phyloP scores from a whole-genome alignment of 1,139 yeast genomes.

The Candida sojae region DNA sequence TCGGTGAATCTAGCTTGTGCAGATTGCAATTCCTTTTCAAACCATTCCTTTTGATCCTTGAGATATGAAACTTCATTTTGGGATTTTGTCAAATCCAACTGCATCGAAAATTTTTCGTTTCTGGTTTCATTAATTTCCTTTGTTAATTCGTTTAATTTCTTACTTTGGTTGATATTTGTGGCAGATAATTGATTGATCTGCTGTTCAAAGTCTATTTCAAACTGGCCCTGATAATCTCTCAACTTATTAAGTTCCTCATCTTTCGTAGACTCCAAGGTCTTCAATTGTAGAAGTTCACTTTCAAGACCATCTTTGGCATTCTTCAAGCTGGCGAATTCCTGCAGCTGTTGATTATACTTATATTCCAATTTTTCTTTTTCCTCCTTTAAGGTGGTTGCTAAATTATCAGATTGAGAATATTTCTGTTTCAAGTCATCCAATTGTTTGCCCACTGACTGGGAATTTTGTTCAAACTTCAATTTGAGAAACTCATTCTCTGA shows the following conservation, averaged over 20 bases:
- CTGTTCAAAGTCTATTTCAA: constrained; percentile 10
- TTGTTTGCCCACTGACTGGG: constrained; percentile 23
- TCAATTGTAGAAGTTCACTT: constrained; percentile 8
- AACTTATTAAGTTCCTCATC: constrained; percentile 11
- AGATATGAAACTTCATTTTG: constrained; percentile 37
- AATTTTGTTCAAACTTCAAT: constrained; percentile 54
- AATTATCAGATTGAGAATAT: constrained; percentile 12
- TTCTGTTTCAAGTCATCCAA: constrained; percentile 30
- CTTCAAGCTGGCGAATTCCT: constrained; percentile 16
- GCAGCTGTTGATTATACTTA: constrained; percentile 21
- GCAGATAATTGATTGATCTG: constrained; percentile 50
- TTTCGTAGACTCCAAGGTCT: constrained; percentile 8
- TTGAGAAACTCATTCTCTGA: constrained; percentile 55
- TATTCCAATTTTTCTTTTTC: constrained; percentile 25
- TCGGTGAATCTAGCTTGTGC: constrained; percentile 41
- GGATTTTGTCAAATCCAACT: constrained; percentile 43
- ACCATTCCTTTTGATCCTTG: constrained; percentile 48
- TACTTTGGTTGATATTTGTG: constrained; percentile 49
- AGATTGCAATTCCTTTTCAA: constrained; percentile 45
- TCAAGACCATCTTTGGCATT: constrained; percentile 10
- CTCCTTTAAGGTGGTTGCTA: constrained; percentile 16
- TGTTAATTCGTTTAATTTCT: constrained; percentile 37
- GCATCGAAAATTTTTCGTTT: constrained; percentile 41
- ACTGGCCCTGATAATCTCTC: constrained; percentile 10
- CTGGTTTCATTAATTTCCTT: constrained; percentile 37